Evolutionary conservation across 2,329 filamentous ascomycete species (phyloP), one percentile per base, ranked within the genome.

Genomic region (Colletotrichum graminicola): DNA sequence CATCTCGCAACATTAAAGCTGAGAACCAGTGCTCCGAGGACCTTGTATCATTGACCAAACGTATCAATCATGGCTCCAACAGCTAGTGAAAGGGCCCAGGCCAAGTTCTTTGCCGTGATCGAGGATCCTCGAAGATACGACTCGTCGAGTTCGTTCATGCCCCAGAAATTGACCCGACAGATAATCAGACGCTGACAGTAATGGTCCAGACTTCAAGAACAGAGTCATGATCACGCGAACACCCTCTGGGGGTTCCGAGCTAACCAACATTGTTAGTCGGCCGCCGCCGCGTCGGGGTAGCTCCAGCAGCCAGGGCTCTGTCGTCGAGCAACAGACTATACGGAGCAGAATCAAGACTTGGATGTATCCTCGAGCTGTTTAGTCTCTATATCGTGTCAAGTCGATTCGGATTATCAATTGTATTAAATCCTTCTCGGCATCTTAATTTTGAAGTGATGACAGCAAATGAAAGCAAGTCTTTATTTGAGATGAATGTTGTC

Each of bases 101-200:
- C 68, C 29, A 71, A 64, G 60, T 71, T 71, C 45, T 68, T 59
- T n/a, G 68, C 68, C 7, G 41, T 71, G 1, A 56, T 71, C 18
- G 68, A 71, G 21, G 65, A 71, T 34, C 68, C 68, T 14, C 56
- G 62, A 54, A 56, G 68, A 63, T 63, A 68, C 23, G 68, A 68
- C n/a, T 60, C 68, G 4, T 63, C 68, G 36, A 62, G 59, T 62
- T 32, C 16, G 59, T 62, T 29, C 18, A 16, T 21, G 34, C 12
- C 45, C n/a, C 5, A 21, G n/a, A 54, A 11, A 32, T 23, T 64
- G 14, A 7, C 11, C 14, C 16, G 3, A 8, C 14, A 16, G 2
- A 14, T 1, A 18, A 3, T 12, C 11, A 21, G 32, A 49, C 23
- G 16, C 41, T 56, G 6, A 57, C 34, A 21, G 10, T 49, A 2